Evolutionary conservation across 148 eudicot species (phyloP).

Genomic region (Rhododendron vialii): DNA sequence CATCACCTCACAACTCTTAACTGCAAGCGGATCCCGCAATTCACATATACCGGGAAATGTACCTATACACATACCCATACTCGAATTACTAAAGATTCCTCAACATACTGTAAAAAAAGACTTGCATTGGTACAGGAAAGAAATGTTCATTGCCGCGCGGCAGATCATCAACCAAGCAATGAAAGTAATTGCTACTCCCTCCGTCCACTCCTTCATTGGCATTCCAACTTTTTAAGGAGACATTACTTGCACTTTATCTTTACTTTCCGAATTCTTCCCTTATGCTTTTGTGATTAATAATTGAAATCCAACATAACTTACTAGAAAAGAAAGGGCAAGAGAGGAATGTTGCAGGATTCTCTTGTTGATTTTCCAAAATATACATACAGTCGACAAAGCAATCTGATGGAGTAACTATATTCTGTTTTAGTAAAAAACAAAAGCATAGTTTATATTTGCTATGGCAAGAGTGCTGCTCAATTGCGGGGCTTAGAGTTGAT

Average conservation of each 20-base stretch:
- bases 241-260: neutral
- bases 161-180: neutral
- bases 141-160: neutral
- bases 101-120: neutral
- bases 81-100: neutral
- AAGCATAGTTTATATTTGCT: neutral
- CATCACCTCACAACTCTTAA: neutral
- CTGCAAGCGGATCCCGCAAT: neutral
- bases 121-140: neutral
- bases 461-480: neutral
- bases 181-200: neutral
- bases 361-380: neutral
- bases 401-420: neutral
- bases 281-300: neutral
- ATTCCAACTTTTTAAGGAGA: neutral
- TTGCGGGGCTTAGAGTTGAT: neutral
- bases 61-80: neutral
- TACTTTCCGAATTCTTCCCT: neutral
- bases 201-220: neutral
- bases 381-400: neutral
- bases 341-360: neutral
- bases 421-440: neutral
- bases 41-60: neutral
- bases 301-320: neutral
- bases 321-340: neutral